These are phyloP conservation scores for Aspergillus neoniger DNA, from an alignment of 2,329 filamentous ascomycete genomes.

Conservation along the genomic window DNA sequence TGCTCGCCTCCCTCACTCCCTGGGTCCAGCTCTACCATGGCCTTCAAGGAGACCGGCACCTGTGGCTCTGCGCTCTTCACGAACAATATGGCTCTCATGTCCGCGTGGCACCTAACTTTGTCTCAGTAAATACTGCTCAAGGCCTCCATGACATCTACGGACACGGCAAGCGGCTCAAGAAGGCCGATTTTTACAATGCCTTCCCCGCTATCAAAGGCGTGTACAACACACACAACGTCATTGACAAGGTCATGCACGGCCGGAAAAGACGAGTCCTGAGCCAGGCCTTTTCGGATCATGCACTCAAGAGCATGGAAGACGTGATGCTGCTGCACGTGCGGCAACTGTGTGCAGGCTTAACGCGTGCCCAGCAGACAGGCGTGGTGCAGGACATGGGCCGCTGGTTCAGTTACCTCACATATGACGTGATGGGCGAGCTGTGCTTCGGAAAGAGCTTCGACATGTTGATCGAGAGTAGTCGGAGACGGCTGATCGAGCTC, in stretches of 20 bases:
- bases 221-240: conserved; percentile 71
- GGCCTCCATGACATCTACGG: conserved; percentile 52
- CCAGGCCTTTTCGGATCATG: conserved; percentile 69
- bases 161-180: conserved; percentile 48
- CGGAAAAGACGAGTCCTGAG: conserved; percentile 70
- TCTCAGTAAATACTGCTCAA: conserved; percentile 73
- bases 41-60: conserved; percentile 71
- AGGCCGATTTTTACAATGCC: conserved; percentile 72
- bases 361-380: conserved; percentile 25
- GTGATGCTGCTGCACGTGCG: conserved; percentile 67
- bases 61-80: conserved; percentile 72
- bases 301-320: conserved; percentile 68
- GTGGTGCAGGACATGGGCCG: conserved; percentile 38
- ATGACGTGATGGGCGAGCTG: conserved; percentile 55
- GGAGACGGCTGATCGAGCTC: conserved; percentile 66
- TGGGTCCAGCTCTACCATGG: conserved; percentile 71
- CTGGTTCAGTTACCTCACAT: conserved; percentile 49
- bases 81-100: conserved; percentile 68
- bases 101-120: conserved; percentile 75
- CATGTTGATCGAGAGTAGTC: conserved; percentile 47
- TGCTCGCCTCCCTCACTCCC: conserved; percentile 35
- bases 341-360: conserved; percentile 58
- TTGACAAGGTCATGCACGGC: conserved; percentile 68
- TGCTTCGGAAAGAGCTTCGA: conserved; percentile 56
- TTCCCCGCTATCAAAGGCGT: conserved; percentile 66